These are phyloP conservation scores for Ustilaginoidea virens DNA, from an alignment of 2,329 filamentous ascomycete genomes.

Conservation along the genomic window DNA sequence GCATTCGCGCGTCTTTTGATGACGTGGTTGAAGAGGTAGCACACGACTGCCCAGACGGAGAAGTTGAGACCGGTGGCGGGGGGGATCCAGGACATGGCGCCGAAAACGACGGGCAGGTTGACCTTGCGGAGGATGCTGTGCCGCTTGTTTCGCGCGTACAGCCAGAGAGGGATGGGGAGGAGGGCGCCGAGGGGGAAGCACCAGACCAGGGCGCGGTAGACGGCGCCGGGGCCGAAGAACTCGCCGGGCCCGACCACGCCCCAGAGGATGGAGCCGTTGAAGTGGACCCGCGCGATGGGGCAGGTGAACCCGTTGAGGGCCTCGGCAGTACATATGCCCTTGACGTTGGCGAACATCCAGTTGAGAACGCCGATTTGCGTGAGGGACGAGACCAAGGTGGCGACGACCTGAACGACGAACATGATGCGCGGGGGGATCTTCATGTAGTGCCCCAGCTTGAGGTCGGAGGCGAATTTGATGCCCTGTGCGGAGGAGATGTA, in stretches of 20 bases:
- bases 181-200: slow-evolving; percentile 66
- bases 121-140: slow-evolving; percentile 56
- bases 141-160: slow-evolving; percentile 44
- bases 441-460: slow-evolving; percentile 82
- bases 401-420: slow-evolving; percentile 63
- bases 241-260: slow-evolving; percentile 70
- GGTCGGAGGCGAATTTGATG: slow-evolving; percentile 74
- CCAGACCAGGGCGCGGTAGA: slow-evolving; percentile 66
- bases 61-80: slow-evolving; percentile 80
- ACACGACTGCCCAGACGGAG: slow-evolving; percentile 72
- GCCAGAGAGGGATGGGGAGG: slow-evolving; percentile 59
- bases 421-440: slow-evolving; percentile 69
- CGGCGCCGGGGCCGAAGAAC: slow-evolving; percentile 64
- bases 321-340: slow-evolving; percentile 58
- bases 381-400: slow-evolving; percentile 59
- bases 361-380: slow-evolving; percentile 77
- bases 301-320: slow-evolving; percentile 84
- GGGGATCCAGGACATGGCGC: slow-evolving; percentile 72
- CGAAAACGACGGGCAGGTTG: slow-evolving; percentile 72
- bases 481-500: slow-evolving; percentile 83
- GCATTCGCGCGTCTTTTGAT: slow-evolving; percentile 52
- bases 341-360: slow-evolving; percentile 75
- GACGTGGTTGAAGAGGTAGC: slow-evolving; percentile 69
- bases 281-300: slow-evolving; percentile 74
- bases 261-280: slow-evolving; percentile 83